Percentiles rank a stretch among this genome's conserved stretches.
phyloP scores from a whole-genome alignment of 768 basidiomycete genomes.

The Termitomyces sp. region DNA sequence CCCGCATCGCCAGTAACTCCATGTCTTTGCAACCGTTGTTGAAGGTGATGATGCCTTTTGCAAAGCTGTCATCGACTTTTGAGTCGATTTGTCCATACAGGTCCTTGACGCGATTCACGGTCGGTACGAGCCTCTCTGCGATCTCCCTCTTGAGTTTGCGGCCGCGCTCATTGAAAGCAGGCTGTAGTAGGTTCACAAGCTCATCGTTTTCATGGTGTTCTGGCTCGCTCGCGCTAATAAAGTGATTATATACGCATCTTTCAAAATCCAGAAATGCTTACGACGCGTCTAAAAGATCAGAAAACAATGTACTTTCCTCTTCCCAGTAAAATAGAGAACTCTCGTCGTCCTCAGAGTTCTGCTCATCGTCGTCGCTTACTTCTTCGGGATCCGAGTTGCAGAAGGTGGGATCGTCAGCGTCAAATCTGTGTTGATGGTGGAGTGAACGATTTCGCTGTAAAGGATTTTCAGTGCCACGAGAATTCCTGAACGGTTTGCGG shows the following conservation, averaged over 20 bases:
- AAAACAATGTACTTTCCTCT: constrained; percentile 46
- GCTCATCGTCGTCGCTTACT: constrained; percentile 7
- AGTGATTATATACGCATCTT: constrained; percentile 9
- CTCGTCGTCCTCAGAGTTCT: constrained; percentile 18
- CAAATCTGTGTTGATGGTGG: constrained; percentile 4
- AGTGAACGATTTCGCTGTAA: background rate
- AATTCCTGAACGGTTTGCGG: background rate
- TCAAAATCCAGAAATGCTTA: constrained; percentile 15
- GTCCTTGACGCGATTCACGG: constrained; percentile 42
- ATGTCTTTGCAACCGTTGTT: constrained; percentile 49
- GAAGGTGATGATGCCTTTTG: constrained; percentile 43
- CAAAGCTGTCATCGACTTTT: constrained; percentile 31
- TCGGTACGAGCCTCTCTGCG: constrained; percentile 36
- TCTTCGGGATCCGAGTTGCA: constrained; percentile 9
- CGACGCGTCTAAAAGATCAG: constrained; percentile 40
- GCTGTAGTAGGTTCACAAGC: constrained; percentile 35
- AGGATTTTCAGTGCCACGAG: background rate
- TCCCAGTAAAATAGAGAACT: constrained; percentile 41
- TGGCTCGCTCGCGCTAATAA: constrained; percentile 18
- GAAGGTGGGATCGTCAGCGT: constrained; percentile 13
- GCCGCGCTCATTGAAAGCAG: constrained; percentile 33
- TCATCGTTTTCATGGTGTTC: constrained; percentile 26
- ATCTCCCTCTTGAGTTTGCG: constrained; percentile 33
- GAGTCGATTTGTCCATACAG: constrained; percentile 30
- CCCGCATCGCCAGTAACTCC: constrained; percentile 38